phyloP scores from a whole-genome alignment of 306 rosid species.

The Herpetospermum pedunculosum region DNA sequence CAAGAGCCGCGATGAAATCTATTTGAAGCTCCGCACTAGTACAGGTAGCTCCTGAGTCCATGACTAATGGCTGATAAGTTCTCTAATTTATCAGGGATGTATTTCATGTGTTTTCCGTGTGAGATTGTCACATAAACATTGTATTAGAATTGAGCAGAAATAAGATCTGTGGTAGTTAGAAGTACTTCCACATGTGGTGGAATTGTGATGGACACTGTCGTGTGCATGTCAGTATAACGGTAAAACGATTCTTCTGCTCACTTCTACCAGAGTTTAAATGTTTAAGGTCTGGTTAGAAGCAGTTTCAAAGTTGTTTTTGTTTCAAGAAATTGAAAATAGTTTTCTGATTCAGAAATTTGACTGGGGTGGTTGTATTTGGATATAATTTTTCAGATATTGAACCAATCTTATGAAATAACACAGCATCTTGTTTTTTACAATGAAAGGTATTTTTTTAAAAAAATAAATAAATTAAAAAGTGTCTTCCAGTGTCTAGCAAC shows the following conservation, averaged over 20 bases:
- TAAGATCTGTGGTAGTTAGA: background rate
- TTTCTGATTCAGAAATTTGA: background rate
- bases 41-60: slow-evolving; percentile 48
- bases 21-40: slow-evolving; percentile 80
- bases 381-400: background rate
- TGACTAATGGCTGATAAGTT: slow-evolving; percentile 10
- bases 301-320: background rate
- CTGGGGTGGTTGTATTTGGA: background rate
- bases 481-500: background rate
- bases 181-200: background rate
- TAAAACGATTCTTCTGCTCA: background rate
- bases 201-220: background rate
- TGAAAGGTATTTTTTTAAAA: background rate
- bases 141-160: background rate
- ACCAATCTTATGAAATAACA: background rate
- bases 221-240: background rate
- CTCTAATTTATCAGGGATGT: background rate
- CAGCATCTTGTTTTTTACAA: background rate
- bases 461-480: background rate
- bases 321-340: background rate
- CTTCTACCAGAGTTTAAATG: background rate
- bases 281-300: background rate
- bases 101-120: background rate
- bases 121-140: background rate
- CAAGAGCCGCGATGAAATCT: slow-evolving; percentile 67